Evolutionary conservation across 2,329 filamentous ascomycete genomes (phyloP).

Genomic region (Emmonsiellopsis sp.): DNA sequence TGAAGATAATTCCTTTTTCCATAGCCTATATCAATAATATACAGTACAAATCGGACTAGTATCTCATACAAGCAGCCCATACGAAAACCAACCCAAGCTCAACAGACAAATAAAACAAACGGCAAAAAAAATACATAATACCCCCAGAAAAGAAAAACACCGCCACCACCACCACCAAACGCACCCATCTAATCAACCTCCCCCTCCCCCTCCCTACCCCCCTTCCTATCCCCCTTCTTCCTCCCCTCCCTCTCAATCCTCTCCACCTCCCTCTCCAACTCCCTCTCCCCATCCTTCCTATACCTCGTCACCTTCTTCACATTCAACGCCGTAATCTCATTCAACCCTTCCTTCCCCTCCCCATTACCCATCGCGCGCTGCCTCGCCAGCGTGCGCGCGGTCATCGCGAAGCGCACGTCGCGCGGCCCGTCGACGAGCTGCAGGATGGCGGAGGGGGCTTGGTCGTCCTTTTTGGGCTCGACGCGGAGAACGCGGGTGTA

Average conservation of each 20-base stretch:
- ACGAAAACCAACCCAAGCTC: too few relatives aligned
- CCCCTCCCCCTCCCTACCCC: constrained; percentile 17
- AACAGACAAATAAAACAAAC: too few relatives aligned
- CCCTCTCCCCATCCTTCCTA: constrained; percentile 56
- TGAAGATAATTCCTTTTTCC: too few relatives aligned
- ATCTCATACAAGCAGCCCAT: too few relatives aligned
- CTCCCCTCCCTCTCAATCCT: constrained; percentile 34
- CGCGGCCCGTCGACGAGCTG: constrained; percentile 90
- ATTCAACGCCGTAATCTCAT: constrained; percentile 67
- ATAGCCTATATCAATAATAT: too few relatives aligned
- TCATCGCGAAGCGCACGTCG: constrained; percentile 92
- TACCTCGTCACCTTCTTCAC: constrained; percentile 74
- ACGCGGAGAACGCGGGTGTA: constrained; percentile 93
- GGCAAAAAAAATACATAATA: not conserved
- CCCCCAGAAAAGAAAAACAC: not conserved
- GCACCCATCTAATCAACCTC: constrained; percentile 2
- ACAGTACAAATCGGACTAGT: too few relatives aligned
- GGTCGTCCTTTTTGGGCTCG: constrained; percentile 79
- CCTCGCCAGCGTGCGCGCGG: constrained; percentile 70
- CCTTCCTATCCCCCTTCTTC: constrained; percentile 27
- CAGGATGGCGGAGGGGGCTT: constrained; percentile 81
- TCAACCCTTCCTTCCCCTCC: too few relatives aligned
- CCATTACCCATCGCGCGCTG: constrained; percentile 44
- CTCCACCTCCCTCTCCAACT: constrained; percentile 54
- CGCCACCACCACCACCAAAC: too few relatives aligned